Evolutionary conservation across 495 filamentous ascomycete genomes (phyloP).

Genomic region (Ramalina intermedia): DNA sequence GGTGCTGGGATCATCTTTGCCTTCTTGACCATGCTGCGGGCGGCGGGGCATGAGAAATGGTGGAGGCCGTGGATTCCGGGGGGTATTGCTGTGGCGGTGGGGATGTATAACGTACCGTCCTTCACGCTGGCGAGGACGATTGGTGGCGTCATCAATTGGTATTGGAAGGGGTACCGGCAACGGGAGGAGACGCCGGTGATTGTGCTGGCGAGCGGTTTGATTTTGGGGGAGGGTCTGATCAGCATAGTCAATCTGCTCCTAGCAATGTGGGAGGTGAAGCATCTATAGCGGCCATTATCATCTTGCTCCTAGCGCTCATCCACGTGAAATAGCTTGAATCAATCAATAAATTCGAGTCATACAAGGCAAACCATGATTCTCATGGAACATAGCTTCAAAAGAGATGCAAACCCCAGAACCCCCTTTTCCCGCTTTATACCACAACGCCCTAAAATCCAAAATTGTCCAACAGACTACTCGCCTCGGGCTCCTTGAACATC

Average conservation of each 20-base stretch:
- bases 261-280: conserved; percentile 65
- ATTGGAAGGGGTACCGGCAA: conserved; percentile 43
- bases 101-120: conserved; percentile 94
- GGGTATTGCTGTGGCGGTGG: conserved; percentile 88
- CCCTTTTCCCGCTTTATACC: not conserved
- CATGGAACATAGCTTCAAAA: not conserved
- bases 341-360: not conserved
- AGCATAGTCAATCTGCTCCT: conserved; percentile 84
- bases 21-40: conserved; percentile 50
- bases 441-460: conserved; percentile 46
- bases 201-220: conserved; percentile 60
- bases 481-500: conserved; percentile 81
- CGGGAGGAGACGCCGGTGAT: conserved; percentile 47
- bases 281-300: conserved; percentile 32
- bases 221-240: conserved; percentile 84
- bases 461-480: conserved; percentile 64
- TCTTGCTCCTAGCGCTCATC: too few relatives aligned
- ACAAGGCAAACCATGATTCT: not conserved
- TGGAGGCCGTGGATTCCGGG: conserved; percentile 52
- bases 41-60: conserved; percentile 30
- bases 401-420: too few relatives aligned
- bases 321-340: not conserved
- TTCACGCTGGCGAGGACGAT: conserved; percentile 85
- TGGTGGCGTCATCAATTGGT: conserved; percentile 76
- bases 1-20: conserved; percentile 58